These are phyloP conservation scores for Dalbergia cochinchinensis DNA, from an alignment of 306 rosid genomes.

Conservation along the genomic window DNA sequence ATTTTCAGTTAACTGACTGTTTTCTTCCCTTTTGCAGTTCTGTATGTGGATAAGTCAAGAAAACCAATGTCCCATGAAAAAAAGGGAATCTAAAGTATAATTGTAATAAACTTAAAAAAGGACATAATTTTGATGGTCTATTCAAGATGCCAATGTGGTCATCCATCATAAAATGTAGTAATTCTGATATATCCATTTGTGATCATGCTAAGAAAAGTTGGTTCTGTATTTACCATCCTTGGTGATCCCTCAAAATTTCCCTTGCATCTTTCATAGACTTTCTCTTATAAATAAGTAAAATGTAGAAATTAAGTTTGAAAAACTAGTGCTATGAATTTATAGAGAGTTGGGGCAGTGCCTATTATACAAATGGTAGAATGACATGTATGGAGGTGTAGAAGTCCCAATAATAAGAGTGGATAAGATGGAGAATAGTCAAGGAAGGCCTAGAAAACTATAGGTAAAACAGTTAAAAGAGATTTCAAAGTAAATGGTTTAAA, in stretches of 20 bases:
- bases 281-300: neutral
- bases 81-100: conserved; percentile 3
- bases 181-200: neutral
- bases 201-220: conserved; percentile 9
- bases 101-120: neutral
- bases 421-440: no score
- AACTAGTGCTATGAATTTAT: neutral
- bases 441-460: no score
- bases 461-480: no score
- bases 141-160: neutral
- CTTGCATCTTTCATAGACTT: neutral
- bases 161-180: conserved; percentile 8
- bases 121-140: conserved; percentile 9
- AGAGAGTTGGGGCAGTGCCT: no score
- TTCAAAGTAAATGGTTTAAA: no score
- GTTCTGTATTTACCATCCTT: neutral
- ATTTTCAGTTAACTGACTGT: conserved; percentile 6
- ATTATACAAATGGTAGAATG: no score
- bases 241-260: neutral
- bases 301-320: conserved; percentile 9
- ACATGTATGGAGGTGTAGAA: no score
- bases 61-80: conserved; percentile 13
- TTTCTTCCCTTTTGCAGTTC: neutral
- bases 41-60: neutral
- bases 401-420: no score